Conservation (phyloP, 768 basidiomycete genomes). For the Obba rivulosa region DNA sequence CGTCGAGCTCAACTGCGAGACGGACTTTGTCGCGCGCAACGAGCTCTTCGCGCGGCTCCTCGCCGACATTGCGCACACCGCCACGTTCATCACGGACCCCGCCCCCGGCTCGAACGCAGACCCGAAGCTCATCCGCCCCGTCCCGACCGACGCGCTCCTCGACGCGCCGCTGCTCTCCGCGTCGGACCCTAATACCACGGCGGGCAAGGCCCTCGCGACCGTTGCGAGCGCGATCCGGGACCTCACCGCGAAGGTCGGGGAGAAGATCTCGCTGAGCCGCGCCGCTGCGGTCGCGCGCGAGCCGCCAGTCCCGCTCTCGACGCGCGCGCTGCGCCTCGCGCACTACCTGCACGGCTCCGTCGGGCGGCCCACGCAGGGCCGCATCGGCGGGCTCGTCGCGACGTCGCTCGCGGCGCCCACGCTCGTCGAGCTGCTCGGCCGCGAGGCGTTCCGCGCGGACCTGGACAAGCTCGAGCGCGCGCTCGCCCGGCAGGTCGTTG, state of each 20-base stretch:
- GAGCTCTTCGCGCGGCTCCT: constrained; percentile 75
- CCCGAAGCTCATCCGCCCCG: constrained; percentile 38
- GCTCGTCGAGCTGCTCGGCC: constrained; percentile 38
- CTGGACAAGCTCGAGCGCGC: constrained; percentile 63
- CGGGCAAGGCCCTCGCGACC: constrained; percentile 33
- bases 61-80: constrained; percentile 76
- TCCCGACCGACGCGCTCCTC: constrained; percentile 46
- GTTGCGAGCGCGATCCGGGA: constrained; percentile 63
- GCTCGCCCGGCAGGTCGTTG: constrained; percentile 80
- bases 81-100: constrained; percentile 65
- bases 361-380: constrained; percentile 37
- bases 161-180: constrained; percentile 66
- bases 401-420: constrained; percentile 44
- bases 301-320: constrained; percentile 28
- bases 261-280: constrained; percentile 69
- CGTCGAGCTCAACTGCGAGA: constrained; percentile 94
- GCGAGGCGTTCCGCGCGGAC: constrained; percentile 48
- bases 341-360: constrained; percentile 59
- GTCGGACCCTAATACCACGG: constrained; percentile 19
- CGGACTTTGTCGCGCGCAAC: constrained; percentile 91
- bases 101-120: constrained; percentile 14
- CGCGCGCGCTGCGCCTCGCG: constrained; percentile 41
- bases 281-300: constrained; percentile 39
- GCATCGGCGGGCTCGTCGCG: constrained; percentile 54
- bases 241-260: constrained; percentile 70